These are phyloP conservation scores for Xylaria sp. DNA, from an alignment of 2,329 filamentous ascomycete species.

Conservation along the genomic window DNA sequence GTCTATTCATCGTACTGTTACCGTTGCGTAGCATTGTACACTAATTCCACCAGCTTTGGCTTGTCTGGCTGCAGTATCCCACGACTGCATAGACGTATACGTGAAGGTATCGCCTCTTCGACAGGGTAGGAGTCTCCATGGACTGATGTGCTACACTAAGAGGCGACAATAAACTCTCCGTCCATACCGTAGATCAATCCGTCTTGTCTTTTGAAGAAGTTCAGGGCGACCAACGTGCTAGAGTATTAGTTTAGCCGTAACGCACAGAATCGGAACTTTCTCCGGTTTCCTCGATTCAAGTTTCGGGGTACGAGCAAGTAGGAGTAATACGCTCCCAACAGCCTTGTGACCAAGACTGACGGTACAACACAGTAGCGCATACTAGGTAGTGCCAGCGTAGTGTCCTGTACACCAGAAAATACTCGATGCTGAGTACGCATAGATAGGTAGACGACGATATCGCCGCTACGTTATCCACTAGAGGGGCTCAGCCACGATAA, in stretches of 20 bases:
- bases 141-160: not conserved
- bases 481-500: slow-evolving; percentile 15
- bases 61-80: not conserved
- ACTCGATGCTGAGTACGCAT: not conserved
- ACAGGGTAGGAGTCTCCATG: slow-evolving; percentile 8
- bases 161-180: slow-evolving; percentile 13
- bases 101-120: not conserved
- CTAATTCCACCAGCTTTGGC: not conserved
- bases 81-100: no score
- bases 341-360: slow-evolving; percentile 13
- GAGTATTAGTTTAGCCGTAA: slow-evolving; percentile 2
- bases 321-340: no score
- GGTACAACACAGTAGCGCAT: not conserved
- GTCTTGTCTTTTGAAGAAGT: not conserved
- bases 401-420: no score
- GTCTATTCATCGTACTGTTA: no score
- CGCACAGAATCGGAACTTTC: slow-evolving; percentile 5
- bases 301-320: no score
- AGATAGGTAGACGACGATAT: not conserved
- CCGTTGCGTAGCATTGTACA: not conserved
- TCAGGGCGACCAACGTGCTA: not conserved
- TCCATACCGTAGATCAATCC: not conserved
- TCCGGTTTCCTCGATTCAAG: not conserved
- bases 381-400: not conserved
- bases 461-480: not conserved